Base-by-base conservation (phyloP, 169 alveolate species). In the Cryptosporidium meleagridis region DNA sequence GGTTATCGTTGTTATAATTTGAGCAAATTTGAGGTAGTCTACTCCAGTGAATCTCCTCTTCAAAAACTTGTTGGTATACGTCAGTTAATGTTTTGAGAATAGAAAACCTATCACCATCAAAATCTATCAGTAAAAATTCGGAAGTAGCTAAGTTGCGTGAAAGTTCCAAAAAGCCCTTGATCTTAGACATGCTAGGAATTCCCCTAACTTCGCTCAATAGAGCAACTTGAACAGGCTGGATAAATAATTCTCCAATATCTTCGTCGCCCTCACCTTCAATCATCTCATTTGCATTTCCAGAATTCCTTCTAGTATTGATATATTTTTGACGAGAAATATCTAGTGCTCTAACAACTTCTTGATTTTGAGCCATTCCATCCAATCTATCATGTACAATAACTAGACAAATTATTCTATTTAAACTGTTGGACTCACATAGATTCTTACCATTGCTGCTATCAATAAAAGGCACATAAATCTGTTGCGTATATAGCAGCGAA, bases 361-460 rank as follows among this genome's bases (percentile, higher is more conserved):
- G 41, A 31, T 48, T 37, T 37, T 53, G 35, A 10, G 12, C n/a
- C 12, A 9, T 5, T 48, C 44, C 52, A 55, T 73, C 72, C 1
- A 35, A 35, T 65, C 29, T 65, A 14, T 65, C 89, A 10, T 80
- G 72, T 12, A 80, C 12, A 44, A 80, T 80, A 5, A 80, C 18
- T 26, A 80, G 21, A 26, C 89, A 80, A 23, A 80, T 39, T 62
- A 80, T 23, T n/a, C 89, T 16, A 31, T 58, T 67, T 18, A 80
- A 44, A 62, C 73, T 41, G 39, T 80, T 80, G 4, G 89, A 80
- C 55, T 80, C 89, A 21, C 89, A 80, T 18, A 80, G n/a, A 65
- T 8, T 44, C 45, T 62, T 59, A 9, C 55, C 80, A 80, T 80
- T 80, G 39, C 62, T 51, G 7, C 70, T 61, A 65, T 80, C 45